phyloP scores from a whole-genome alignment of 768 basidiomycete species.

The Mycena amicta region DNA sequence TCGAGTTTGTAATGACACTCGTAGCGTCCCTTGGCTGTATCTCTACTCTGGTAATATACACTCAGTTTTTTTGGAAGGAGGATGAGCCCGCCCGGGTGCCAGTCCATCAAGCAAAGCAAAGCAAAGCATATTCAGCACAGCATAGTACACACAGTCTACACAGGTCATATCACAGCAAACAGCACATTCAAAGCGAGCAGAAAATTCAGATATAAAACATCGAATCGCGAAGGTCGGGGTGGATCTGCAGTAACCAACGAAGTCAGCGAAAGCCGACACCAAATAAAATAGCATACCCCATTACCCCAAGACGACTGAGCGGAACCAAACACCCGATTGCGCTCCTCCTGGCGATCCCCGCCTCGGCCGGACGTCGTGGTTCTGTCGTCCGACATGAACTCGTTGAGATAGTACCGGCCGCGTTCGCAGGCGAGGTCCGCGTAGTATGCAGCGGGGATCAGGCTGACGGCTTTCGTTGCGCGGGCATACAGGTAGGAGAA shows the following conservation, averaged over 20 bases:
- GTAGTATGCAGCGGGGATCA: conserved; percentile 80
- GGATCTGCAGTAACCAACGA: conserved; percentile 40
- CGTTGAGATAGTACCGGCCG: conserved; percentile 74
- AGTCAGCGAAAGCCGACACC: background rate
- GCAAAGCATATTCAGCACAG: too few relatives aligned
- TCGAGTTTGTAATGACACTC: too few relatives aligned
- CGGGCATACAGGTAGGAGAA: conserved; percentile 77
- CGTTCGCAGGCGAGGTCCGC: conserved; percentile 84
- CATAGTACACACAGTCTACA: background rate
- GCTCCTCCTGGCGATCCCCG: conserved; percentile 35
- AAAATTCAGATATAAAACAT: conserved; percentile 75
- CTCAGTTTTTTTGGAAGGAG: too few relatives aligned
- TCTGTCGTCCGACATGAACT: conserved; percentile 48
- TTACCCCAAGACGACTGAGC: conserved; percentile 54
- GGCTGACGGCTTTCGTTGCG: conserved; percentile 81
- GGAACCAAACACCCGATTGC: conserved; percentile 33
- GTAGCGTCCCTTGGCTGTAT: too few relatives aligned
- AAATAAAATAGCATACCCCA: conserved; percentile 9
- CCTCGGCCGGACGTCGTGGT: conserved; percentile 20
- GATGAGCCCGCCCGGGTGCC: too few relatives aligned
- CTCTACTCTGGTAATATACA: too few relatives aligned
- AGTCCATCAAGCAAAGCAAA: too few relatives aligned
- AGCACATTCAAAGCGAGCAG: background rate
- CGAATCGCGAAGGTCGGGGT: conserved; percentile 55
- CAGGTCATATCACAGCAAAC: background rate